phyloP scores from a whole-genome alignment of 225 moss, liverwort and hornwort genomes.

The Climacium dendroides region DNA sequence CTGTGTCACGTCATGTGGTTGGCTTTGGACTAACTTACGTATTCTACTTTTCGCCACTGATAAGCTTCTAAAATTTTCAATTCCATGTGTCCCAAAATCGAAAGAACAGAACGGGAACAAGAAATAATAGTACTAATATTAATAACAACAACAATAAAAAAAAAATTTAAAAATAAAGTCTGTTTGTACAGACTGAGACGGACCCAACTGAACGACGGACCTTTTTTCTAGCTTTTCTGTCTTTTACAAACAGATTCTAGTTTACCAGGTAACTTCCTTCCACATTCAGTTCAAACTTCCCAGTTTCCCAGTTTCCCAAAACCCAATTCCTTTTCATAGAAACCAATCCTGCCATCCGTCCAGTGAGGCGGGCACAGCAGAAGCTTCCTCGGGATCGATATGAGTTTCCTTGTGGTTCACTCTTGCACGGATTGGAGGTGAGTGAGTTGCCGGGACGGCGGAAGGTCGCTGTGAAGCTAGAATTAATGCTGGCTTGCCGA shows the following conservation, averaged over 20 bases:
- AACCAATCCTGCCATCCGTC: neutral
- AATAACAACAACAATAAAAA: neutral
- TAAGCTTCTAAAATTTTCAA: too few relatives aligned
- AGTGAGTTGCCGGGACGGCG: neutral
- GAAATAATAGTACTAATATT: neutral
- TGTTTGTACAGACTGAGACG: neutral
- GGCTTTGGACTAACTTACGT: neutral
- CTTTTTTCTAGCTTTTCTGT: neutral
- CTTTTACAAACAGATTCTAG: neutral
- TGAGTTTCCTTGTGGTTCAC: neutral
- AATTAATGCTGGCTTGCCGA: neutral
- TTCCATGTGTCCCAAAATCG: neutral
- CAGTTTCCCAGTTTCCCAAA: neutral
- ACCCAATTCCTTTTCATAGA: too few relatives aligned
- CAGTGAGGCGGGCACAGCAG: too few relatives aligned
- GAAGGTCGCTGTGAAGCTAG: neutral
- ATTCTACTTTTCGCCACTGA: neutral
- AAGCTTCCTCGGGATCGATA: neutral
- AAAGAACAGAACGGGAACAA: too few relatives aligned
- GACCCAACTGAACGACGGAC: neutral
- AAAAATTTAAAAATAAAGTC: too few relatives aligned
- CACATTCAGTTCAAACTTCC: neutral
- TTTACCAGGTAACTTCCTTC: neutral
- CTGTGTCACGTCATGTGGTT: neutral
- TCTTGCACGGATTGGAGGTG: neutral